These are phyloP conservation scores for Fusarium tricinctum DNA, from an alignment of 2,329 filamentous ascomycete genomes.

Conservation along the genomic window DNA sequence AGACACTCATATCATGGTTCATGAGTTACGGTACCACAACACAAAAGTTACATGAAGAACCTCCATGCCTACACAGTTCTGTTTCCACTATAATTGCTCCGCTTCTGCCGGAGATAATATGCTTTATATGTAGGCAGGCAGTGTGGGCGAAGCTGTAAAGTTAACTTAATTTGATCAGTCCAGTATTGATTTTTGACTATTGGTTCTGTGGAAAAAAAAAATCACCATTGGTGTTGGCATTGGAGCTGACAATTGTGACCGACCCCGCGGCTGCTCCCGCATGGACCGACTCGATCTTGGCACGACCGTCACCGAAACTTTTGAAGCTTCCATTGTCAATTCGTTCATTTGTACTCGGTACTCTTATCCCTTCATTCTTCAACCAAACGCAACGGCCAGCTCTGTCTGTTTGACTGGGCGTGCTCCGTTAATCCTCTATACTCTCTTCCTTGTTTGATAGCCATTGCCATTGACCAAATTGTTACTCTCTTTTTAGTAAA, in stretches of 20 bases:
- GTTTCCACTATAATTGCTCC: background rate
- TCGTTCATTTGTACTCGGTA: background rate
- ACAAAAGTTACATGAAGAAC: background rate
- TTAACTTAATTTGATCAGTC: background rate
- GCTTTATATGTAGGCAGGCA: background rate
- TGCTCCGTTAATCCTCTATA: background rate
- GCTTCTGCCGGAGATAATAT: conserved; percentile 2
- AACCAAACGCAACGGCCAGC: conserved; percentile 3
- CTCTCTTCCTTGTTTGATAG: background rate
- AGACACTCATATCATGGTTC: conserved; percentile 18
- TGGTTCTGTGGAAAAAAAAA: background rate
- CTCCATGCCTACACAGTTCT: background rate
- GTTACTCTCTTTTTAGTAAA: background rate
- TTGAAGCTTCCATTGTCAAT: conserved; percentile 25
- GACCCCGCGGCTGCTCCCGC: conserved; percentile 42
- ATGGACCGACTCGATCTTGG: conserved; percentile 40
- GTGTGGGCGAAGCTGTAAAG: background rate
- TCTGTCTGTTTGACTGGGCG: background rate
- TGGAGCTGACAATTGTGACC: background rate
- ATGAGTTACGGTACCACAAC: background rate
- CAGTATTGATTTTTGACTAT: background rate
- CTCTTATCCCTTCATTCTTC: conserved; percentile 4
- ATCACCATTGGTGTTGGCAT: too few species aligned
- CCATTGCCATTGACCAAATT: conserved; percentile 3
- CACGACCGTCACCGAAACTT: conserved; percentile 39